Percentiles rank a stretch among this genome's conserved stretches.
These are phyloP conservation scores for Salix suchowensis DNA, from an alignment of 345 rosid species.

Conservation along the genomic window DNA sequence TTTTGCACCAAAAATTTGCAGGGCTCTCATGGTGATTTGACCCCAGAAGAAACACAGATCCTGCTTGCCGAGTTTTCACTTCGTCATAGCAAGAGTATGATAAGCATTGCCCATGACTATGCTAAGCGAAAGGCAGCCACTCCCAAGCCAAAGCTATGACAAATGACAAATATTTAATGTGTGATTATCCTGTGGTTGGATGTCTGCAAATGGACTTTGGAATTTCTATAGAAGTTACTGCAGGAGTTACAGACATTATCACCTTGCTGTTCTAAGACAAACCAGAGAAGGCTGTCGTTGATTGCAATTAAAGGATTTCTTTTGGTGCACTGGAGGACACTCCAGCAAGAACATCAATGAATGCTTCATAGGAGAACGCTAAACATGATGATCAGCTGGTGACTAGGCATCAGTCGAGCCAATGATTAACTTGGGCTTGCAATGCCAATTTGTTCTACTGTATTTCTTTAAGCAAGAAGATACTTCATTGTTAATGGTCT, in stretches of 20 bases:
- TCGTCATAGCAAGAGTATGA: slow-evolving; percentile 71
- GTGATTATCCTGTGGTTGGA: neutral
- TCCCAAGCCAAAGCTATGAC: slow-evolving; percentile 33
- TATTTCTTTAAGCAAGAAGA: no score
- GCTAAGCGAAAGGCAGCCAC: slow-evolving; percentile 48
- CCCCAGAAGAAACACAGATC: slow-evolving; percentile 60
- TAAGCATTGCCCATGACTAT: slow-evolving; percentile 59
- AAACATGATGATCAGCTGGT: neutral
- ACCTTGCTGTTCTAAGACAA: neutral
- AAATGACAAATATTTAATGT: neutral
- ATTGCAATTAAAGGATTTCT: neutral
- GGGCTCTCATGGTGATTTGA: slow-evolving; percentile 87
- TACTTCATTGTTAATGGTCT: no score
- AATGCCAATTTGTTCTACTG: neutral
- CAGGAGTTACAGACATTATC: neutral
- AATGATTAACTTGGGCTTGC: neutral
- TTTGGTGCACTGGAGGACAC: neutral
- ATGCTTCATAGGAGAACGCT: neutral
- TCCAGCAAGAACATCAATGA: neutral
- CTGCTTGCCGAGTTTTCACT: slow-evolving; percentile 78
- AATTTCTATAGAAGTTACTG: neutral
- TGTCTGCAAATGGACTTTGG: neutral
- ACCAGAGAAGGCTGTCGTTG: neutral
- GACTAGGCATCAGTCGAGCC: neutral
- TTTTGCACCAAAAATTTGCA: slow-evolving; percentile 20